phyloP scores from a whole-genome alignment of 2,329 filamentous ascomycete species.

The Mariannaea sp. region DNA sequence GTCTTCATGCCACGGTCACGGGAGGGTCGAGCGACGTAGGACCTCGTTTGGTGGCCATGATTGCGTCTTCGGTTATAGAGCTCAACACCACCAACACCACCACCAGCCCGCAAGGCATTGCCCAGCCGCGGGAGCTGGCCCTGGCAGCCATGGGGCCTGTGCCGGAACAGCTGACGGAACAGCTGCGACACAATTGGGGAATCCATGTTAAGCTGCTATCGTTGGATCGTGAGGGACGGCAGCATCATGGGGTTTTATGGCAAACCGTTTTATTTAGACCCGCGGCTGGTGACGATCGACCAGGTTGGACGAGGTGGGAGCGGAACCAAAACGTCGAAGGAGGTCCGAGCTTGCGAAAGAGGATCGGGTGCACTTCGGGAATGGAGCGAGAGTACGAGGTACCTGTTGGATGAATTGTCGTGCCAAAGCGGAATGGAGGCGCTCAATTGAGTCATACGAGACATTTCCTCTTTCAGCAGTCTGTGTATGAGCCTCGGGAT shows the following conservation, averaged over 20 bases:
- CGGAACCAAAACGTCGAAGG: background rate
- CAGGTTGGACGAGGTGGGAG: background rate
- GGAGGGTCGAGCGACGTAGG: constrained; percentile 40
- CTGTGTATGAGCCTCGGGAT: too few relatives aligned
- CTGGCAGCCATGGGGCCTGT: constrained; percentile 50
- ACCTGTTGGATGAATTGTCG: constrained; percentile 8
- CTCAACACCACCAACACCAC: background rate
- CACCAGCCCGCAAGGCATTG: constrained; percentile 28
- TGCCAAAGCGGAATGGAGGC: background rate
- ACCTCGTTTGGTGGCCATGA: constrained; percentile 31
- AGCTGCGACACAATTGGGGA: constrained; percentile 77
- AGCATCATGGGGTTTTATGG: constrained; percentile 12
- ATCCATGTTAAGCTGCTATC: constrained; percentile 65
- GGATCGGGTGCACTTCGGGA: constrained; percentile 33
- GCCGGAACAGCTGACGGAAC: constrained; percentile 84
- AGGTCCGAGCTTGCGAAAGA: constrained; percentile 23
- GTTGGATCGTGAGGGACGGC: constrained; percentile 9
- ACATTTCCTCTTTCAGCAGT: constrained; percentile 27
- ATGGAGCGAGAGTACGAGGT: constrained; percentile 5
- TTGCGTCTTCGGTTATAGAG: background rate
- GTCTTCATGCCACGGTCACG: constrained; percentile 49
- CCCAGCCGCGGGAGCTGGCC: constrained; percentile 32
- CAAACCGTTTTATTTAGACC: constrained; percentile 12
- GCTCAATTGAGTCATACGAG: constrained; percentile 25
- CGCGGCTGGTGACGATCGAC: background rate